Evolutionary conservation across 129 eudicot genomes (phyloP).

Genomic region (Logfia minima): DNA sequence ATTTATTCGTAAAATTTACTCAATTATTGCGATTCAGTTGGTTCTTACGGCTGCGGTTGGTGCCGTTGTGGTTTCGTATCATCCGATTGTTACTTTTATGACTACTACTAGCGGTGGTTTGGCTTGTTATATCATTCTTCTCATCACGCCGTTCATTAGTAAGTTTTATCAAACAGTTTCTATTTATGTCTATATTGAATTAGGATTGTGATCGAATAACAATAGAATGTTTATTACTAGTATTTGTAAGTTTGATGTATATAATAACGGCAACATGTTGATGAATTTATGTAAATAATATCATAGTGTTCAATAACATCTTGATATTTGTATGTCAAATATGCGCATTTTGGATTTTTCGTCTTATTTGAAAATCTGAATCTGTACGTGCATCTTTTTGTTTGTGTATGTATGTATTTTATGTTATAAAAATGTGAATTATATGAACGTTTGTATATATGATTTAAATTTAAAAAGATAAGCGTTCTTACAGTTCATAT

Average conservation of each 20-base stretch:
- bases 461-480: too few species aligned
- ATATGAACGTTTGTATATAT: background rate
- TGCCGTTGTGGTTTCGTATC: constrained; percentile 57
- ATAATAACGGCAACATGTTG: too few species aligned
- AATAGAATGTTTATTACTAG: too few species aligned
- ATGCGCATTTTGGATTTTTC: too few species aligned
- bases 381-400: background rate
- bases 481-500: too few species aligned
- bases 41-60: constrained; percentile 73
- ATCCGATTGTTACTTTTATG: constrained; percentile 50
- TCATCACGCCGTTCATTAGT: constrained; percentile 75
- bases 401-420: background rate
- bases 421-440: too few species aligned
- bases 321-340: too few species aligned
- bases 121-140: constrained; percentile 49
- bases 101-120: constrained; percentile 55
- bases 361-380: background rate
- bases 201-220: too few species aligned
- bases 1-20: constrained; percentile 68
- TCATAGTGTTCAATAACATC: too few species aligned
- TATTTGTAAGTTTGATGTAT: too few species aligned
- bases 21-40: constrained; percentile 60
- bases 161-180: constrained; percentile 7
- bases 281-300: too few species aligned
- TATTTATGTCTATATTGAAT: background rate